These are phyloP conservation scores for Mycena galopus DNA, from an alignment of 768 basidiomycete genomes.

Conservation along the genomic window DNA sequence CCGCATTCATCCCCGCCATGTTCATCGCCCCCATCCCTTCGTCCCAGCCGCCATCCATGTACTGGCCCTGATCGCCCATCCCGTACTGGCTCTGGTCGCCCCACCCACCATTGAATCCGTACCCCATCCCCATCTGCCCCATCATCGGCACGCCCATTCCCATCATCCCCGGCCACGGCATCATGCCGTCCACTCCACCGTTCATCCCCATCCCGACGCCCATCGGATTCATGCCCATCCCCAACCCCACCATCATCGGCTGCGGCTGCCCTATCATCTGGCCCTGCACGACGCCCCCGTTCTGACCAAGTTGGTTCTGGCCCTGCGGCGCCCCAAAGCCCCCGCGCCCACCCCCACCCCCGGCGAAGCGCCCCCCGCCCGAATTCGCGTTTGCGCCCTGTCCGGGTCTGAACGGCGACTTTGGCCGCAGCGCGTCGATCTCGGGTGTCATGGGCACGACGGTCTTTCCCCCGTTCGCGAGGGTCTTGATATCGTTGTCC, in stretches of 20 bases:
- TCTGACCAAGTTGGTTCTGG: constrained; percentile 22
- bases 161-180: constrained; percentile 39
- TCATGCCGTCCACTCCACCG: constrained; percentile 38
- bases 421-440: constrained; percentile 87
- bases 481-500: constrained; percentile 71
- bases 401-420: constrained; percentile 76
- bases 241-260: constrained; percentile 32
- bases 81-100: constrained; percentile 35
- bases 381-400: constrained; percentile 37
- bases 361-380: constrained; percentile 26
- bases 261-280: constrained; percentile 28
- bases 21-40: constrained; percentile 57
- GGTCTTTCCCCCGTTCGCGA: constrained; percentile 65
- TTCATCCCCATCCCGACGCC: constrained; percentile 39
- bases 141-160: constrained; percentile 45
- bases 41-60: constrained; percentile 54
- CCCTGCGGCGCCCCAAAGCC: constrained; percentile 8
- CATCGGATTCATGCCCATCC: constrained; percentile 41
- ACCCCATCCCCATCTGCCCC: constrained; percentile 43
- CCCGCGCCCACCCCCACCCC: constrained; percentile 9
- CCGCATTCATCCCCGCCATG: constrained; percentile 59
- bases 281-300: constrained; percentile 12
- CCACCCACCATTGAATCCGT: constrained; percentile 45
- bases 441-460: constrained; percentile 84
- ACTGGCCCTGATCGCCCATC: constrained; percentile 49